These are phyloP conservation scores for Tillandsia fasciculata DNA, from an alignment of 176 grass and related monocot genomes.

Conservation along the genomic window DNA sequence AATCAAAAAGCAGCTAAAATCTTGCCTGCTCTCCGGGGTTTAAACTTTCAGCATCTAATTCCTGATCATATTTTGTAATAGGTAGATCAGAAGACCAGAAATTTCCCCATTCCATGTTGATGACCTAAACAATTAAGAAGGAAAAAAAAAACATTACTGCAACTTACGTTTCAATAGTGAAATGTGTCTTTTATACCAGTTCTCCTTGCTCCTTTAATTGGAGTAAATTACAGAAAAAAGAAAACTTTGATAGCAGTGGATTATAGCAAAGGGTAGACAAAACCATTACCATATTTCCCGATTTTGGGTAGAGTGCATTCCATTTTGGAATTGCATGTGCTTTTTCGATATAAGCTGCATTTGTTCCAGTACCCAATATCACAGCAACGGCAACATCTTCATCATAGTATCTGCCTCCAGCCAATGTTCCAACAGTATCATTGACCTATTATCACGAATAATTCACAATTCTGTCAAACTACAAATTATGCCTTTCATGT, in stretches of 20 bases:
- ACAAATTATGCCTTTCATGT: background rate
- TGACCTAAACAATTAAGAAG: constrained; percentile 37
- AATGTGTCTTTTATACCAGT: too few relatives aligned
- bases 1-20: background rate
- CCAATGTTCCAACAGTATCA: constrained; percentile 78
- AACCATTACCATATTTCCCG: constrained; percentile 62
- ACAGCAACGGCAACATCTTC: constrained; percentile 65
- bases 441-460: constrained; percentile 54
- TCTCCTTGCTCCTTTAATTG: too few relatives aligned
- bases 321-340: constrained; percentile 57
- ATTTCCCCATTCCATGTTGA: constrained; percentile 96
- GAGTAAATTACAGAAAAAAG: too few relatives aligned
- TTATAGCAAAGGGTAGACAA: background rate
- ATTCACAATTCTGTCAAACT: background rate
- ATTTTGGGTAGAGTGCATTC: constrained; percentile 51
- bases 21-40: constrained; percentile 83
- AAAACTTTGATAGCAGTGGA: background rate
- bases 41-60: constrained; percentile 63
- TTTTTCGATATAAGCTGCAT: constrained; percentile 84
- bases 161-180: background rate
- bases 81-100: constrained; percentile 56
- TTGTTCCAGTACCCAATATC: constrained; percentile 88
- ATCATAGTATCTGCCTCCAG: constrained; percentile 67
- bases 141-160: constrained; percentile 1
- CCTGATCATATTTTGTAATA: constrained; percentile 53